Percentiles rank a stretch among this genome's conserved stretches.
Conservation (phyloP, 139 green algal species). For the Chlorella vulgaris region DNA sequence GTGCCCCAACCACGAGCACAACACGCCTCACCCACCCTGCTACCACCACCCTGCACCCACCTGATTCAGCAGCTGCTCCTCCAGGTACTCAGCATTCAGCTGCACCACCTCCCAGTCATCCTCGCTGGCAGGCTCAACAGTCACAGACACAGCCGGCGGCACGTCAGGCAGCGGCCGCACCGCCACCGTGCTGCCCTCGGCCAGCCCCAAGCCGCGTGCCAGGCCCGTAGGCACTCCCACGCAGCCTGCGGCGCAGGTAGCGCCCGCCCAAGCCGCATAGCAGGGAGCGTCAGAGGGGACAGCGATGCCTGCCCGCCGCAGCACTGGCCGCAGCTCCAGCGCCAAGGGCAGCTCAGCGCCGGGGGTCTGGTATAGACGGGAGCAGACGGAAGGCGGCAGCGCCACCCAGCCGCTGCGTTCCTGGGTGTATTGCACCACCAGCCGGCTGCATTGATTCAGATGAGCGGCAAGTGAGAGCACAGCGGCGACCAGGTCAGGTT, state of each 20-base stretch:
- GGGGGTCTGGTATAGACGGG: conserved; percentile 22
- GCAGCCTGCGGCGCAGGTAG: conserved; percentile 6
- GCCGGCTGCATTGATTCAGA: conserved; percentile 1
- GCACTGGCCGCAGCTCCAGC: conserved; percentile 40
- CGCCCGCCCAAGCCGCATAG: conserved; percentile 53
- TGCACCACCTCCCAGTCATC: conserved; percentile 92
- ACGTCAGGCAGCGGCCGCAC: conserved; percentile 46
- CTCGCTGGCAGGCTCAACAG: conserved; percentile 60
- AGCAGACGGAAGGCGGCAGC: conserved; percentile 40
- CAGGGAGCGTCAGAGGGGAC: neutral
- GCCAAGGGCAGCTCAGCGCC: conserved; percentile 28
- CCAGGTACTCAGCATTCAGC: conserved; percentile 75
- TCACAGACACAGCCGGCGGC: conserved; percentile 51
- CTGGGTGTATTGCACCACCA: conserved; percentile 40
- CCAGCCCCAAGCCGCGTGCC: conserved; percentile 47
- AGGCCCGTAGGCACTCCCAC: conserved; percentile 58
- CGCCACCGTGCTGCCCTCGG: conserved; percentile 35
- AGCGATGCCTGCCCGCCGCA: neutral
- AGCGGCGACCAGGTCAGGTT: neutral
- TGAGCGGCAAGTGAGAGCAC: no score
- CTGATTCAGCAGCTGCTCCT: conserved; percentile 78
- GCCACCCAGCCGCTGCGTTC: conserved; percentile 62
- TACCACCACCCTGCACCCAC: no score
- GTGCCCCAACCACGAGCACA: neutral
- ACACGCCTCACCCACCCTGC: neutral